These are phyloP conservation scores for Penicillium concentricum DNA, from an alignment of 2,329 filamentous ascomycete species.

Conservation along the genomic window DNA sequence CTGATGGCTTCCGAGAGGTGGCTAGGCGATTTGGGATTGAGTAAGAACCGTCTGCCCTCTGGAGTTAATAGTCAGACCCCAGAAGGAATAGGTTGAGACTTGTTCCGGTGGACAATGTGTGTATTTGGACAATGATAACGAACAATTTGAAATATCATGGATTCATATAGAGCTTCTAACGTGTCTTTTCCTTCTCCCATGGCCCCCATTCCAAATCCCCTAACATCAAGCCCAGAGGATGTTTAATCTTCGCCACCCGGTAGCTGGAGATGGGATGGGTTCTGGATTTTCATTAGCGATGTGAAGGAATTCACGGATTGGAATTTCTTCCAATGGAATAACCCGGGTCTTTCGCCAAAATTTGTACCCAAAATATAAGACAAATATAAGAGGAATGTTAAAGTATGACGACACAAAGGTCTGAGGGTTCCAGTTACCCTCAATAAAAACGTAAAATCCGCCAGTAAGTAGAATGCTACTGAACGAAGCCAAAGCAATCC, in stretches of 20 bases:
- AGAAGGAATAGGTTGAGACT: no score
- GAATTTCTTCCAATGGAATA: slow-evolving; percentile 28
- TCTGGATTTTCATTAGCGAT: neutral
- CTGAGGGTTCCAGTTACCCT: slow-evolving; percentile 49
- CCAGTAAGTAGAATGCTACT: slow-evolving; percentile 62
- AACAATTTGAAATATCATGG: neutral
- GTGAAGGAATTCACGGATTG: slow-evolving; percentile 23
- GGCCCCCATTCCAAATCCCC: neutral
- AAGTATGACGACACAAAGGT: slow-evolving; percentile 59
- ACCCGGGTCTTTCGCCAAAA: slow-evolving; percentile 34
- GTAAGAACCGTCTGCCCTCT: neutral
- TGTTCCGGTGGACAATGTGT: neutral
- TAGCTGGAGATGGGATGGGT: neutral
- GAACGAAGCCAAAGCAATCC: slow-evolving; percentile 50
- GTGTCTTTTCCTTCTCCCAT: neutral
- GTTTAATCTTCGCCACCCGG: neutral
- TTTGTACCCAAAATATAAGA: slow-evolving; percentile 46
- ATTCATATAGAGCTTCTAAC: neutral
- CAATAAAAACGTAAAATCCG: slow-evolving; percentile 54
- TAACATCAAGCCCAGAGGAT: neutral
- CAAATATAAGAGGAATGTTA: slow-evolving; percentile 58
- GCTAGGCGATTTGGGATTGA: slow-evolving; percentile 48
- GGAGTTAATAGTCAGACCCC: neutral
- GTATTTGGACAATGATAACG: neutral
- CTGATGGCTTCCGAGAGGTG: slow-evolving; percentile 55